A percentile compares a stretch with the other conserved stretches of the same genome.
Evolutionary conservation across 495 filamentous ascomycete genomes (phyloP).

Genomic region (Aspergillus cristatus): DNA sequence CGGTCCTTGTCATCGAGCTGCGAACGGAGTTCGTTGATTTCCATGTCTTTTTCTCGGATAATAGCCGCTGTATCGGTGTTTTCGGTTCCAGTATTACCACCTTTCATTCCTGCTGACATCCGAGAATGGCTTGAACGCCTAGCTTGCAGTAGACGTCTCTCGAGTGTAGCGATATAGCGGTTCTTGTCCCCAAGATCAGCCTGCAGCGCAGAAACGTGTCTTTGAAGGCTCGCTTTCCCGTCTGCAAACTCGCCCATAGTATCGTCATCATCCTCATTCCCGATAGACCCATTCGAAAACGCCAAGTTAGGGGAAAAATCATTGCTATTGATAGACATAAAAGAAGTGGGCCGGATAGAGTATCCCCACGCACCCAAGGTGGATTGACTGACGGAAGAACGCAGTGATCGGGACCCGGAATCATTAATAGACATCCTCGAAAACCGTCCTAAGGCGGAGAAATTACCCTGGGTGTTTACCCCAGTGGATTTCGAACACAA

Average conservation of each 20-base stretch:
- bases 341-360: slow-evolving; percentile 54
- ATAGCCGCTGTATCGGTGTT: slow-evolving; percentile 56
- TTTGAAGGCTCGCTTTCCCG: slow-evolving; percentile 68
- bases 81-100: slow-evolving; percentile 51
- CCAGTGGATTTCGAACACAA: slow-evolving; percentile 91
- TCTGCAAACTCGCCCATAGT: slow-evolving; percentile 72
- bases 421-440: slow-evolving; percentile 48
- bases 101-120: slow-evolving; percentile 60
- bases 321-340: slow-evolving; percentile 46
- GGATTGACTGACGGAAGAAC: slow-evolving; percentile 69
- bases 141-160: slow-evolving; percentile 86
- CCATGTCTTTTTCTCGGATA: slow-evolving; percentile 83
- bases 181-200: slow-evolving; percentile 93
- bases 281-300: slow-evolving; percentile 23
- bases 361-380: slow-evolving; percentile 44
- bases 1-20: slow-evolving; percentile 91
- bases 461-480: slow-evolving; percentile 67
- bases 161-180: slow-evolving; percentile 87
- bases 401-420: slow-evolving; percentile 46
- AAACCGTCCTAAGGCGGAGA: slow-evolving; percentile 63
- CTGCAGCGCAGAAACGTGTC: slow-evolving; percentile 80
- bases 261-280: slow-evolving; percentile 61
- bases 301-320: slow-evolving; percentile 31
- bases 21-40: slow-evolving; percentile 83
- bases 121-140: slow-evolving; percentile 82